phyloP scores from a whole-genome alignment of 106 monocot species.

The Alisma plantagoaquatica region DNA sequence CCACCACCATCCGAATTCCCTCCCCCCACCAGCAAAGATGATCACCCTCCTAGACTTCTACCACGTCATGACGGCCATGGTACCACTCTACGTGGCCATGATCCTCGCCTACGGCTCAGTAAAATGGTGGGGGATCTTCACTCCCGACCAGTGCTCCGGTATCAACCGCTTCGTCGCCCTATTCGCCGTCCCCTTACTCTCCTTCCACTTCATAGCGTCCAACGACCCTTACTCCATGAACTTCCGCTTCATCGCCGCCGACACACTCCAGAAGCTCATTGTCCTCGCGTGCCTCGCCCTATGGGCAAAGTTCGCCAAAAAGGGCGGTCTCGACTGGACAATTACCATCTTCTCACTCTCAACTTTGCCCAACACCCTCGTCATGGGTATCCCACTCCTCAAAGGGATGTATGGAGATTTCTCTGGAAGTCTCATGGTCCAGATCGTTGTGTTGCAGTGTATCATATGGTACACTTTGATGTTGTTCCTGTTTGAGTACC shows the following conservation, averaged over 20 bases:
- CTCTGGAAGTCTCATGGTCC: conserved; percentile 83
- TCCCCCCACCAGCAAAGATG: too few relatives aligned
- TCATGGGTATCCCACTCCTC: conserved; percentile 89
- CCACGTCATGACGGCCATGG: conserved; percentile 65
- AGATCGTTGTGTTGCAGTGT: conserved; percentile 91
- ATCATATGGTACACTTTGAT: conserved; percentile 97
- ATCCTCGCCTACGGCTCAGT: conserved; percentile 53
- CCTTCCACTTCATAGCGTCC: conserved; percentile 33
- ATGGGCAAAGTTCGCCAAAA: conserved; percentile 19
- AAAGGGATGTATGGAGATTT: conserved; percentile 86
- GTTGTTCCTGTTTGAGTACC: conserved; percentile 90
- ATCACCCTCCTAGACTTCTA: conserved; percentile 44
- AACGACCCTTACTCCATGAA: conserved; percentile 28
- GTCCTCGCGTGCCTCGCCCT: conserved; percentile 9
- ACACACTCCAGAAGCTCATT: conserved; percentile 19
- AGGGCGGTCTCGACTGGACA: conserved; percentile 62
- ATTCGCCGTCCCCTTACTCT: conserved; percentile 28
- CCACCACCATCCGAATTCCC: too few relatives aligned
- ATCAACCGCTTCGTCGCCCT: conserved; percentile 49
- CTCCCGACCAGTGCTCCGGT: conserved; percentile 52
- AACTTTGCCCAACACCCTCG: conserved; percentile 94
- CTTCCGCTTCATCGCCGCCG: conserved; percentile 24
- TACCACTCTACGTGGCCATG: conserved; percentile 72
- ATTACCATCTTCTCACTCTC: conserved; percentile 91
- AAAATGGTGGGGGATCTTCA: conserved; percentile 57